Base-by-base conservation (phyloP, 2,329 filamentous ascomycete species). In the Calonectria pseudoturangicola region DNA sequence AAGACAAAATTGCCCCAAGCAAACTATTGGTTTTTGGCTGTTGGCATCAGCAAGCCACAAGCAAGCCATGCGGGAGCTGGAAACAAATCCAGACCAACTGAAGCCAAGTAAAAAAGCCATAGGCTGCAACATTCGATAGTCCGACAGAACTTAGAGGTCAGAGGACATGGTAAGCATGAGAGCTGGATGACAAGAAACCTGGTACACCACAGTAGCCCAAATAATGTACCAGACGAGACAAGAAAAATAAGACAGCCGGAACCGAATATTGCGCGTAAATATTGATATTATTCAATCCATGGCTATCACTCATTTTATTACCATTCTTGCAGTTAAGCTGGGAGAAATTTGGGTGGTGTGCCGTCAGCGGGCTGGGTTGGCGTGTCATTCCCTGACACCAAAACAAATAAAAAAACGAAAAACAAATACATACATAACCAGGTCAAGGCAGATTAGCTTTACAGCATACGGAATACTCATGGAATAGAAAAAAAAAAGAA, bases 41-140 rank as follows among this genome's bases (percentile, higher is more conserved):
- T 18, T 25, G 33, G 18, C 7, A 25, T 41, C 36, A 60, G 54
- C 54, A 41, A 60, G 54, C 54, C 33, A 60, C 54, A 18, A n/a
- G 54, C 54, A 58, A 58, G 36, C 54, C 33, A 27, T n/a, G 33
- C 36, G 21, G 33, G 15, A 41, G 36, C 54, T 27, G 54, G 33
- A 41, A 60, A 39, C 33, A 60, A 60, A 60, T 21, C 33, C 36
- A 10, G 18, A 8, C 54, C 54, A 58, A 41, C 36, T 25, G 15
- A 60, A 13, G 36, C 16, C 7, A 41, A 3, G 54, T 9, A 58
- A 27, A 60, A 60, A 60, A 60, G 21, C 54, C 54, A 27, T 39
- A n/a, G 15, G 33, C 30, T 16, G 12, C n/a, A 60, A 27, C 25
- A 9, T 41, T 60, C 36, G 21, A 60, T 60, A 25, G 12, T 15